A percentile compares a stretch with the other conserved stretches of the same genome.
phyloP scores from a whole-genome alignment of 1,284 basidiomycete genomes.

The Austroboletus niveus region DNA sequence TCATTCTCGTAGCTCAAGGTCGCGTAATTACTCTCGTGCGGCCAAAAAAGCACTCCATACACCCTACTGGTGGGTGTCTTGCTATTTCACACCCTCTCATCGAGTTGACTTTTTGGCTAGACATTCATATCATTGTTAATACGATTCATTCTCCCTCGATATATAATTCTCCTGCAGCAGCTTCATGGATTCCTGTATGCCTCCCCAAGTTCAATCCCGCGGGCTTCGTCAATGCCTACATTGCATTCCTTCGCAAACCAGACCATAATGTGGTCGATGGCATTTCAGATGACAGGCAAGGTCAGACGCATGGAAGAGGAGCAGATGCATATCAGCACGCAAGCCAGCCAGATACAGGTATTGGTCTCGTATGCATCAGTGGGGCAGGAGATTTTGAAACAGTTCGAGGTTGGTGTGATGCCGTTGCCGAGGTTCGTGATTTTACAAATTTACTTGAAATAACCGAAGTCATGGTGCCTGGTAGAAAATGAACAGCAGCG shows the following conservation, averaged over 20 bases:
- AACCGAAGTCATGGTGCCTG: not conserved
- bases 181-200: constrained; percentile 94
- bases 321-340: constrained; percentile 4
- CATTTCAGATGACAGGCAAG: not conserved
- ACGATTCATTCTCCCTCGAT: constrained; percentile 71
- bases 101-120: constrained; percentile 37
- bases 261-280: constrained; percentile 20
- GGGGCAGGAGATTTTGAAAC: constrained; percentile 68
- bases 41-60: constrained; percentile 91
- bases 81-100: not conserved
- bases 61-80: constrained; percentile 72
- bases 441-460: not conserved
- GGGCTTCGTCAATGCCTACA: constrained; percentile 92
- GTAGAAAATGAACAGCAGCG: constrained; percentile 63
- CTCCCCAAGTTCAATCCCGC: constrained; percentile 92
- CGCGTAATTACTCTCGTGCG: constrained; percentile 86
- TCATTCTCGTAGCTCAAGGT: constrained; percentile 78
- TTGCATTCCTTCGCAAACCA: constrained; percentile 62
- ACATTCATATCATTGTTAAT: constrained; percentile 86
- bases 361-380: constrained; percentile 66
- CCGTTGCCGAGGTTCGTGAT: constrained; percentile 54
- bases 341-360: constrained; percentile 34
- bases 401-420: constrained; percentile 69
- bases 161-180: constrained; percentile 68
- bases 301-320: not conserved